A percentile compares a stretch with the other conserved stretches of the same genome.
Evolutionary conservation across 2,329 filamentous ascomycete genomes (phyloP).

Genomic region (Amphichorda felina): DNA sequence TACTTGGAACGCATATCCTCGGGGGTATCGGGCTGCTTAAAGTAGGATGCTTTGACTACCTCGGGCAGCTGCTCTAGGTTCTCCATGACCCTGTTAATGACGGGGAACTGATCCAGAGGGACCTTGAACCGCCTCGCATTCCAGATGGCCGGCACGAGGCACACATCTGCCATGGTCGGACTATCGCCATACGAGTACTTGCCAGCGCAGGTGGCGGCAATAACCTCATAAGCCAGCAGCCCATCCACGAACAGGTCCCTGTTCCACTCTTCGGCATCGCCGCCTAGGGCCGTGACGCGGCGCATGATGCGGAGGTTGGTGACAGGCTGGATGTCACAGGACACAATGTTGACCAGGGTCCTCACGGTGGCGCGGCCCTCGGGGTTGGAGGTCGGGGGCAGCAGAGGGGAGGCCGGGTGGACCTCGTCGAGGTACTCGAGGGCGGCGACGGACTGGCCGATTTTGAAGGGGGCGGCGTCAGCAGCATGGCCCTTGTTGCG

Average conservation of each 20-base stretch:
- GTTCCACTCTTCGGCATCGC: slow-evolving; percentile 35
- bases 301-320: slow-evolving; percentile 18
- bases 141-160: slow-evolving; percentile 45
- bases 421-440: slow-evolving; percentile 51
- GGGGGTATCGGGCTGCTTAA: slow-evolving; percentile 36
- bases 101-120: slow-evolving; percentile 35
- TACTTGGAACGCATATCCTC: slow-evolving; percentile 9
- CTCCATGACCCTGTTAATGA: slow-evolving; percentile 29
- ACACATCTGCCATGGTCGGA: slow-evolving; percentile 46
- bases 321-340: slow-evolving; percentile 46
- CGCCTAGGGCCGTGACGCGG: slow-evolving; percentile 12
- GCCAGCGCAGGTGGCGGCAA: slow-evolving; percentile 22
- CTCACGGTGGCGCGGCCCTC: slow-evolving; percentile 35
- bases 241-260: slow-evolving; percentile 37
- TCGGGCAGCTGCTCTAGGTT: slow-evolving; percentile 34
- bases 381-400: slow-evolving; percentile 34
- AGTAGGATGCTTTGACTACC: slow-evolving; percentile 40
- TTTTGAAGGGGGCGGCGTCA: slow-evolving; percentile 18
- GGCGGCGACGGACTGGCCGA: slow-evolving; percentile 45
- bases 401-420: slow-evolving; percentile 27
- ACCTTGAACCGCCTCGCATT: slow-evolving; percentile 42
- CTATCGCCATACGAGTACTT: slow-evolving; percentile 42
- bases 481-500: slow-evolving; percentile 11
- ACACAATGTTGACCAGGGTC: slow-evolving; percentile 40
- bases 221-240: slow-evolving; percentile 43